Evolutionary conservation across 371 early-diverging fungal genomes (phyloP).

Genomic region (Actinomortierella ambigua): DNA sequence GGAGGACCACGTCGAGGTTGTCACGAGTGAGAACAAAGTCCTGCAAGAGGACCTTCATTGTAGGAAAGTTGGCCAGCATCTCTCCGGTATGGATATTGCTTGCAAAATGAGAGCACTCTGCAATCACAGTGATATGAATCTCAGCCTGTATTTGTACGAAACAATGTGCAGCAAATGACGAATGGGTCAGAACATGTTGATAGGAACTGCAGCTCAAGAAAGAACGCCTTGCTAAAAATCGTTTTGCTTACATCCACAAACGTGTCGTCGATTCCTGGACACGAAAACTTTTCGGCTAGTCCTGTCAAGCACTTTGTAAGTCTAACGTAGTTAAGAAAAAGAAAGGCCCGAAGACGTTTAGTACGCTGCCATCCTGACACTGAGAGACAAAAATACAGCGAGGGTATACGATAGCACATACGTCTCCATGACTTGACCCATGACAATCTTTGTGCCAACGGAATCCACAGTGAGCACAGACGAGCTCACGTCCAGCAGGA

Average conservation of each 20-base stretch:
- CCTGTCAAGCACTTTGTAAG: conserved; percentile 40
- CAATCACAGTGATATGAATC: conserved; percentile 75
- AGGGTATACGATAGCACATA: conserved; percentile 31
- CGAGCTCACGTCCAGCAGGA: conserved; percentile 74
- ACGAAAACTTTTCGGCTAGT: conserved; percentile 37
- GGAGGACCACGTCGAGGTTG: conserved; percentile 57
- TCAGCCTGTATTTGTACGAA: conserved; percentile 58
- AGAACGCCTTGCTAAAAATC: neutral
- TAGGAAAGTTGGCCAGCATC: conserved; percentile 62
- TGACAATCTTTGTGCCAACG: conserved; percentile 54
- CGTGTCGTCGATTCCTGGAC: conserved; percentile 23
- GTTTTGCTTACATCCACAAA: conserved; percentile 29
- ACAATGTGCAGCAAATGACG: neutral
- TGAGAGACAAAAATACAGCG: neutral
- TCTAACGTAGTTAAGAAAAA: conserved; percentile 7
- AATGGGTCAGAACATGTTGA: neutral
- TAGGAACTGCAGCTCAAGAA: neutral
- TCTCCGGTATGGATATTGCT: conserved; percentile 64
- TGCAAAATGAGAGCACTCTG: conserved; percentile 73
- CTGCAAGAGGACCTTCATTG: conserved; percentile 72
- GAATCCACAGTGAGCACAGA: conserved; percentile 73
- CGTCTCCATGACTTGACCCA: conserved; percentile 58
- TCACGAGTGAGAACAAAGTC: conserved; percentile 56
- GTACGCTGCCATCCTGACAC: too few species aligned
- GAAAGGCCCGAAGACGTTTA: conserved; percentile 1